Evolutionary conservation across 2,329 filamentous ascomycete genomes (phyloP).

Genomic region (Chaetoscypha palmicola): DNA sequence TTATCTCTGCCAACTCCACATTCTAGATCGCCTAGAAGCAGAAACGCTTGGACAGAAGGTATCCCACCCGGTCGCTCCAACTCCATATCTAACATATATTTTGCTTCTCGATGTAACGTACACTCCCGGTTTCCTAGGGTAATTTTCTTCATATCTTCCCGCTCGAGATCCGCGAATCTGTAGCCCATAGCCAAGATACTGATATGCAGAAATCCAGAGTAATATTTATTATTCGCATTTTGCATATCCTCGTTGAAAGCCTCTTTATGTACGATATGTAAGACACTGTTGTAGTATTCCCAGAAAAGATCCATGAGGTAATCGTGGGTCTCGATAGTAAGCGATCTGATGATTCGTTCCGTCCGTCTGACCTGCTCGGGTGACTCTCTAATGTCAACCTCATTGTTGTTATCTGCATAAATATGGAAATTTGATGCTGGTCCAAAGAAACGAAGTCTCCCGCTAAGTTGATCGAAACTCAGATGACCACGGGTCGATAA

Average conservation of each 20-base stretch:
- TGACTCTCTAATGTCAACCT: slow-evolving; percentile 33
- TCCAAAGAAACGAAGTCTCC: slow-evolving; percentile 45
- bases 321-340: slow-evolving; percentile 42
- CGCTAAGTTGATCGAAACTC: slow-evolving; percentile 44
- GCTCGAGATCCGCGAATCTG: slow-evolving; percentile 41
- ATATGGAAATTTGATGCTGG: slow-evolving; percentile 48
- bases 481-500: slow-evolving; percentile 44
- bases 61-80: slow-evolving; percentile 46
- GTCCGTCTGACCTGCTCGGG: slow-evolving; percentile 41
- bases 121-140: slow-evolving; percentile 42
- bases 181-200: slow-evolving; percentile 46
- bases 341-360: slow-evolving; percentile 40
- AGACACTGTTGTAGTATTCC: slow-evolving; percentile 43
- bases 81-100: slow-evolving; percentile 47
- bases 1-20: slow-evolving; percentile 47
- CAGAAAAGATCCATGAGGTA: slow-evolving; percentile 47
- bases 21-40: slow-evolving; percentile 46
- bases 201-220: slow-evolving; percentile 46
- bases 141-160: slow-evolving; percentile 43
- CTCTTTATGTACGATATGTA: slow-evolving; percentile 42
- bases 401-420: slow-evolving; percentile 36
- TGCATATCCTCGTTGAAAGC: slow-evolving; percentile 43
- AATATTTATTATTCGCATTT: slow-evolving; percentile 41
- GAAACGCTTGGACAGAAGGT: slow-evolving; percentile 44
- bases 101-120: slow-evolving; percentile 46